Evolutionary conservation across 2,329 filamentous ascomycete species (phyloP), one percentile per base, ranked within the genome.

Genomic region (Colletotrichum tanaceti): DNA sequence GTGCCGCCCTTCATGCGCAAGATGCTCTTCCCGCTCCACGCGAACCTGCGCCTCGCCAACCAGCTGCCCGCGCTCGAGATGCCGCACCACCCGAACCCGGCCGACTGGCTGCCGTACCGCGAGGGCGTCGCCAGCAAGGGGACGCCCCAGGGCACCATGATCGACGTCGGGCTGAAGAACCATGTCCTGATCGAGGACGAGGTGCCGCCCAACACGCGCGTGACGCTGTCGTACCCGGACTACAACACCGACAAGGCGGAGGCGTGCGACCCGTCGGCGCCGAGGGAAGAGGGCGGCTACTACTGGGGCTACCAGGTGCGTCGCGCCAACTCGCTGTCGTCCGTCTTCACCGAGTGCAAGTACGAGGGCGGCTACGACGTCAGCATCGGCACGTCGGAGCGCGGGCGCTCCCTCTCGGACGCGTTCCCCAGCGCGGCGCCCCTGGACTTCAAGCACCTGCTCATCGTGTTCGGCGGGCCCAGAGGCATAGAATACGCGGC

Each of bases 281-380:
- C 93, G 1, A 86, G 93, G 65, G 90, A 91, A 60, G 89, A 94
- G 71, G 87, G 84, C 1, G 93, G 93, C 0, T 96, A 93, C 79
- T 97, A 94, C 80, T 97, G 93, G 93, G 93, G 93, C 53, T 97
- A 91, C 78, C 85, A 82, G 10, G 88, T 94, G 4, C 87, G 93
- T 32, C 87, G 85, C 70, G 90, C 90, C 43, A 74, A 79, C 5
- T 90, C 87, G 3, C 84, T 97, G 5, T 91, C 91, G 5, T 82
- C 86, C 5, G 88, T 97, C 9, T 94, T 95, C 74, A 94, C 92
- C 4, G 92, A 94, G 76, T 90, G 88, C 72, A 85, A 88, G 0
- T 93, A 88, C 75, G 88, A 92, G 64, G 89, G 87, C 53, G 93
- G 93, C 14, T 97, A 97, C 79, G 93, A 97, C 78, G 73, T 94